These are phyloP conservation scores for Cutaneotrichosporon cavernicola DNA, from an alignment of 1,284 basidiomycete genomes.

Conservation along the genomic window DNA sequence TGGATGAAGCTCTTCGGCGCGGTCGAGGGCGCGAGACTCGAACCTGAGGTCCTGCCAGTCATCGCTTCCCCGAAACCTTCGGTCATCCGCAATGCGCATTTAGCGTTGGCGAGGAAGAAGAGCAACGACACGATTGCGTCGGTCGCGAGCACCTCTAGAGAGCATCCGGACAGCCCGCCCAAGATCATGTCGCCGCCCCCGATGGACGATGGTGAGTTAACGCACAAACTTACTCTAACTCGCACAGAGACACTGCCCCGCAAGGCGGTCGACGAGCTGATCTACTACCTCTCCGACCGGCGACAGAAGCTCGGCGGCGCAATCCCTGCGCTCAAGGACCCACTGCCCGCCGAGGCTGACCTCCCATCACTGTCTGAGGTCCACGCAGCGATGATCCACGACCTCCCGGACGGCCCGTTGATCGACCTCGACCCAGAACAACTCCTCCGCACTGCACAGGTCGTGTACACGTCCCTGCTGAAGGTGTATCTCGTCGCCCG, in stretches of 20 bases:
- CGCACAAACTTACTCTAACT: background rate
- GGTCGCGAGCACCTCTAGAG: constrained; percentile 16
- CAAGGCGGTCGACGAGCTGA: constrained; percentile 54
- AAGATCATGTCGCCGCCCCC: constrained; percentile 15
- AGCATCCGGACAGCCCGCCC: constrained; percentile 3
- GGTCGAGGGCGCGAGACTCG: constrained; percentile 54
- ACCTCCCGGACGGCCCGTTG: constrained; percentile 70
- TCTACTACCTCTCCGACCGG: constrained; percentile 69
- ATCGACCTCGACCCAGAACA: constrained; percentile 71
- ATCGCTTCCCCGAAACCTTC: constrained; percentile 6
- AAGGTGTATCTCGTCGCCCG: constrained; percentile 85
- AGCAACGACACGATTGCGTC: constrained; percentile 43
- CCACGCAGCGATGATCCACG: constrained; percentile 64
- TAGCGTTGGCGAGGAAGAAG: constrained; percentile 32
- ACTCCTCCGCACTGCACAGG: constrained; percentile 80
- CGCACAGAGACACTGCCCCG: constrained; percentile 29
- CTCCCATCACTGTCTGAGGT: constrained; percentile 46
- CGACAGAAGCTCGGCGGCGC: constrained; percentile 78
- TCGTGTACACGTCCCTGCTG: constrained; percentile 93
- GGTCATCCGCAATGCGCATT: constrained; percentile 15
- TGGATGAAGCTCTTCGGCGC: constrained; percentile 90
- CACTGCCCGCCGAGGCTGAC: constrained; percentile 57
- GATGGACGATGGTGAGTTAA: constrained; percentile 9
- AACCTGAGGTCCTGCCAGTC: constrained; percentile 28
- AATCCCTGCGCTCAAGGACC: constrained; percentile 67